Base-by-base conservation (phyloP, 2,329 filamentous ascomycete genomes). In the Purpureocillium lavendulum region DNA sequence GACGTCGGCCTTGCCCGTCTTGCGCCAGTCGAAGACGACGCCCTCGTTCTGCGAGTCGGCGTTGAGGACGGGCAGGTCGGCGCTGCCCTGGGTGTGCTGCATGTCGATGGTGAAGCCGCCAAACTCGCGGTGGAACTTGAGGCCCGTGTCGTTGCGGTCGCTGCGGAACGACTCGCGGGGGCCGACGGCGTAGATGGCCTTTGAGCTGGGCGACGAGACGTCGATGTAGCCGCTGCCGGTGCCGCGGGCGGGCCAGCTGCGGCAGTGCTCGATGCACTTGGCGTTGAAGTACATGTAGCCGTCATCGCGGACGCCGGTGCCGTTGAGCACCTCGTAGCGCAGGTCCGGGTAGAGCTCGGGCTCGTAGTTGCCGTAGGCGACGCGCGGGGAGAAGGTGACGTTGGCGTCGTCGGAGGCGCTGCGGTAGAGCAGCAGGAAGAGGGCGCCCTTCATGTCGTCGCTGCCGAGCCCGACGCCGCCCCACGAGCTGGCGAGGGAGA, bases 31-130 rank as follows among this genome's bases (percentile, higher is more conserved):
- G 33, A 62, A 55, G 36, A 44, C 51, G 16, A 65, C 58, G 13
- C 63, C 67, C 15, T 61, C 59, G 35, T 50, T 57, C 30, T 53
- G 45, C 12, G 58, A 58, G 8, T 55, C 49, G 14, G 51, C 50
- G 15, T 54, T 54, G 33, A 71, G 56, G 36, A 51, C 54, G 2
- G 72, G 67, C 1, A 69, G 57, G 4, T 64, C 66, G 4, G 55
- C 58, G 2, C 51, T 39, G 3, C 72, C 73, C 4, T 67, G 63
- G 0, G 77, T 76, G 32, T 62, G 61, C 17, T 60, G 61, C 56
- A 81, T 61, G 52, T 81, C 67, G 54, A 81, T 68, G 2, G 57
- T 62, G 53, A 82, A 81, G 7, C 56, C 54, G 33, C 77, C 76
- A 46, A 72, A 75, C 33, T 62, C 64, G 32, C 58, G 53, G 53